Evolutionary conservation across 306 rosid species (phyloP).

Genomic region (Medicago arabica): DNA sequence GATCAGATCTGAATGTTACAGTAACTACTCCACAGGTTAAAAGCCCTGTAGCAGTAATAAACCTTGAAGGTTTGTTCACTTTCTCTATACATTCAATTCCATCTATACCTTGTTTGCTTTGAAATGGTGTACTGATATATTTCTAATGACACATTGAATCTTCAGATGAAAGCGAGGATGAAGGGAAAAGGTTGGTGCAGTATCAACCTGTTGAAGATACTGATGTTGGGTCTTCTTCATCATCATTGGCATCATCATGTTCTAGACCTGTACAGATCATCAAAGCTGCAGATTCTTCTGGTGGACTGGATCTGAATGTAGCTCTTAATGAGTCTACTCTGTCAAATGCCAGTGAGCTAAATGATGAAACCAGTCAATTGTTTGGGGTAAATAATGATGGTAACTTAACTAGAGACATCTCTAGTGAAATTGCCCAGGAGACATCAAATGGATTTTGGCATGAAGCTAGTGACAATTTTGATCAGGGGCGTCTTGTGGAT

Average conservation of each 20-base stretch:
- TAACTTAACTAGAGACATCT: conserved; percentile 30
- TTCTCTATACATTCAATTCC: conserved; percentile 1
- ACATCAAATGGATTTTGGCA: conserved; percentile 38
- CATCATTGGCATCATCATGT: conserved; percentile 27
- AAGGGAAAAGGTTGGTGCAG: conserved; percentile 33
- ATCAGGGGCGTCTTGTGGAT: conserved; percentile 33
- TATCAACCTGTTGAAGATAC: conserved; percentile 32
- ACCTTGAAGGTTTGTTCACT: conserved; percentile 39
- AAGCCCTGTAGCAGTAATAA: conserved; percentile 14
- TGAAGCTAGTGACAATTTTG: conserved; percentile 2
- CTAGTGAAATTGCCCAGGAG: conserved; percentile 26
- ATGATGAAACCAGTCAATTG: conserved; percentile 34
- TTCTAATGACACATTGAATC: conserved; percentile 20
- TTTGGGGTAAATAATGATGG: conserved; percentile 38
- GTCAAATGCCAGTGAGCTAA: conserved; percentile 35
- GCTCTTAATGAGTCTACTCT: conserved; percentile 36
- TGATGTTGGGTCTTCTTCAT: conserved; percentile 15
- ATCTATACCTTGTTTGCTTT: conserved; percentile 19
- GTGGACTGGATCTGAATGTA: conserved; percentile 40
- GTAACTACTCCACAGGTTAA: conserved; percentile 32
- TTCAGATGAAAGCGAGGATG: conserved; percentile 52
- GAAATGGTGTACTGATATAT: background rate
- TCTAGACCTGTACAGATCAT: conserved; percentile 33
- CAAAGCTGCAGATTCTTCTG: conserved; percentile 16
- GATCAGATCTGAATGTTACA: conserved; percentile 21